Evolutionary conservation across 1,139 yeast genomes (phyloP).

Genomic region (Geotrichum europaeum): DNA sequence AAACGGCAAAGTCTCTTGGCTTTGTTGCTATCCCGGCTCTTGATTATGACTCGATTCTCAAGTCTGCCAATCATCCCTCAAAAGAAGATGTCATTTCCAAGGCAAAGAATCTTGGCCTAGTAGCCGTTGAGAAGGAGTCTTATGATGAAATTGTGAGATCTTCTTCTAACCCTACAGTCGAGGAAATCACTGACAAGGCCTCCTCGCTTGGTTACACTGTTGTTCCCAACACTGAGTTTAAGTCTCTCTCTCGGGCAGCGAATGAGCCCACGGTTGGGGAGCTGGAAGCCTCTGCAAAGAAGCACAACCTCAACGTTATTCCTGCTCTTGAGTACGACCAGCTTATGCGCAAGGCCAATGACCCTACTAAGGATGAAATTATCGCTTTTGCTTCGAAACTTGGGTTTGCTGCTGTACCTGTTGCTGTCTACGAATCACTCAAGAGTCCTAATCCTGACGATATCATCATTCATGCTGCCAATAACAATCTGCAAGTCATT

Average conservation of each 20-base stretch:
- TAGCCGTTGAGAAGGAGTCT: slow-evolving; percentile 26
- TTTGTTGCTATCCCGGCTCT: slow-evolving; percentile 16
- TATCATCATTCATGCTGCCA: slow-evolving; percentile 8
- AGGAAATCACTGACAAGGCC: slow-evolving; percentile 33
- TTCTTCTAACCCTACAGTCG: slow-evolving; percentile 25
- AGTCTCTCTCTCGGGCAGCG: slow-evolving; percentile 23
- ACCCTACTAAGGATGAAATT: slow-evolving; percentile 27
- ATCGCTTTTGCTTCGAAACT: slow-evolving; percentile 29
- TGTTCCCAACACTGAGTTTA: slow-evolving; percentile 24
- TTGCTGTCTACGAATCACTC: slow-evolving; percentile 9
- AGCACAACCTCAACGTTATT: slow-evolving; percentile 22
- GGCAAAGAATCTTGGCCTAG: slow-evolving; percentile 32
- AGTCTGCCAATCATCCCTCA: slow-evolving; percentile 34
- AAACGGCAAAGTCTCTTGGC: slow-evolving; percentile 25
- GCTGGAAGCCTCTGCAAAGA: slow-evolving; percentile 5
- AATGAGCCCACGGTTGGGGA: slow-evolving; percentile 21
- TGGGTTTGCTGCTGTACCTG: slow-evolving; percentile 31
- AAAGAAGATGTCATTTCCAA: slow-evolving; percentile 35
- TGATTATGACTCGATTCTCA: slow-evolving; percentile 12
- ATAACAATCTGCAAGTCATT: slow-evolving; percentile 9
- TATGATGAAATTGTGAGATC: slow-evolving; percentile 34
- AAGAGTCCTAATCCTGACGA: slow-evolving; percentile 11
- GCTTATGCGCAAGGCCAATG: slow-evolving; percentile 7
- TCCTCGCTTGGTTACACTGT: slow-evolving; percentile 30
- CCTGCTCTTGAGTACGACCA: slow-evolving; percentile 17